Evolutionary conservation across 106 monocot species (phyloP).

Genomic region (Allium cepa): DNA sequence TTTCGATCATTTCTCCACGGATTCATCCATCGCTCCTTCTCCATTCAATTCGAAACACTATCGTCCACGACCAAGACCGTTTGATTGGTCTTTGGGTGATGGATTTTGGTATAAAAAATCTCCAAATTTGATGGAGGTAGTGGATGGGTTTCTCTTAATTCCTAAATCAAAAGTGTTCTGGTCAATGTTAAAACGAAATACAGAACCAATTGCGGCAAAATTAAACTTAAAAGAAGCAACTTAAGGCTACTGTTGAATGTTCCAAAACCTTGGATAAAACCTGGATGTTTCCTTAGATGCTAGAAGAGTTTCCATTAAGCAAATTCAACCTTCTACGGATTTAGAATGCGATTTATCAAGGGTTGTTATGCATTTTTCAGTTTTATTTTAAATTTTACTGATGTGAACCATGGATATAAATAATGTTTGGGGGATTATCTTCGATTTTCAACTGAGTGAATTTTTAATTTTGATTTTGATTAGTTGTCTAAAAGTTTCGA

Average conservation of each 20-base stretch:
- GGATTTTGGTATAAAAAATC: no score
- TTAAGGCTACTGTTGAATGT: background rate
- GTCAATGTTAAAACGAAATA: background rate
- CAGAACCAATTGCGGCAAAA: background rate
- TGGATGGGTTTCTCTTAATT: no score
- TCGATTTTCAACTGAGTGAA: background rate
- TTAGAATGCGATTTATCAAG: slow-evolving; percentile 26
- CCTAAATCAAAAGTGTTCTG: background rate
- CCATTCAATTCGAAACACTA: no score
- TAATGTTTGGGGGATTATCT: background rate
- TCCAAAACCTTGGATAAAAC: slow-evolving; percentile 14
- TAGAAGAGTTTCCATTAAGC: slow-evolving; percentile 27
- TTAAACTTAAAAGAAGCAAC: background rate
- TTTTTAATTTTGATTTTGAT: background rate
- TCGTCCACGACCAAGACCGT: no score
- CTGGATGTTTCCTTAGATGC: background rate
- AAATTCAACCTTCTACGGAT: slow-evolving; percentile 25
- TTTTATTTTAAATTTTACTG: background rate
- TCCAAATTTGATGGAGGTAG: no score
- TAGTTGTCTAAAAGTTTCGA: background rate
- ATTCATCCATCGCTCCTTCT: no score
- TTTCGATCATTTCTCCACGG: no score
- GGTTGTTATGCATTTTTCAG: slow-evolving; percentile 2
- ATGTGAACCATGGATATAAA: background rate
- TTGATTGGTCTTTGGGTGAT: no score